Percentiles rank a stretch among this genome's conserved stretches.
Evolutionary conservation across 306 rosid species (phyloP).

Genomic region (Phaseolus lunatus): DNA sequence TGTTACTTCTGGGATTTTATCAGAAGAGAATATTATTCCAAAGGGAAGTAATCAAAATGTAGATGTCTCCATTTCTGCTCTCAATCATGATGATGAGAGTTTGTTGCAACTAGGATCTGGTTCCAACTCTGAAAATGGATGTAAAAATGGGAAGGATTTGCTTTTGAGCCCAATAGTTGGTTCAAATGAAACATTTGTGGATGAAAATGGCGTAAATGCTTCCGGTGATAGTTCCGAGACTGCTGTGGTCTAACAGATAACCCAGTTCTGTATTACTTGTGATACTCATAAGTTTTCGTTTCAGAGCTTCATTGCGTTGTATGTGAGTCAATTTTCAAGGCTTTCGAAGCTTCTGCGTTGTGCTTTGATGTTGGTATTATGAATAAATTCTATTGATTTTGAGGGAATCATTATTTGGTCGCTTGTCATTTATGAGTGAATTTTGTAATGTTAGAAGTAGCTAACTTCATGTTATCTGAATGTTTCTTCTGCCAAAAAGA

Average conservation of each 20-base stretch:
- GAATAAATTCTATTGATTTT: constrained; percentile 48
- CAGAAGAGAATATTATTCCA: constrained; percentile 38
- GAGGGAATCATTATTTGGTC: constrained; percentile 41
- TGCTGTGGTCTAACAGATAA: constrained; percentile 42
- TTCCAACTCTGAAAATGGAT: constrained; percentile 41
- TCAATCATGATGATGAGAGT: constrained; percentile 45
- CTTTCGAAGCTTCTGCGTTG: constrained; percentile 40
- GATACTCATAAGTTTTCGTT: constrained; percentile 33
- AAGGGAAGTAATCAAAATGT: constrained; percentile 43
- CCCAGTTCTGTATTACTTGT: constrained; percentile 45
- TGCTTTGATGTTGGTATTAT: constrained; percentile 45
- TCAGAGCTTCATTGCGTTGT: constrained; percentile 42
- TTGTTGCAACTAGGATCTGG: constrained; percentile 43
- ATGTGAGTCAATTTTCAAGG: constrained; percentile 49
- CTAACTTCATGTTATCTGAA: constrained; percentile 25
- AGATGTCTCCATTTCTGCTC: constrained; percentile 45
- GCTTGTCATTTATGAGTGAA: constrained; percentile 33
- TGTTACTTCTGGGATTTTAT: constrained; percentile 47
- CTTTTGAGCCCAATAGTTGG: constrained; percentile 42
- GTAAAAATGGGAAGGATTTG: constrained; percentile 34
- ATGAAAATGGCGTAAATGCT: constrained; percentile 47
- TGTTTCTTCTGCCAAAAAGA: constrained; percentile 42
- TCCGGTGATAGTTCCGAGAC: constrained; percentile 51
- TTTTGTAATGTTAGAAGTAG: constrained; percentile 25
- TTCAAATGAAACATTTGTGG: constrained; percentile 47